Percentiles rank a stretch among this genome's conserved stretches.
phyloP scores from a whole-genome alignment of 2,329 filamentous ascomycete species.

The Ramichloridium luteum region DNA sequence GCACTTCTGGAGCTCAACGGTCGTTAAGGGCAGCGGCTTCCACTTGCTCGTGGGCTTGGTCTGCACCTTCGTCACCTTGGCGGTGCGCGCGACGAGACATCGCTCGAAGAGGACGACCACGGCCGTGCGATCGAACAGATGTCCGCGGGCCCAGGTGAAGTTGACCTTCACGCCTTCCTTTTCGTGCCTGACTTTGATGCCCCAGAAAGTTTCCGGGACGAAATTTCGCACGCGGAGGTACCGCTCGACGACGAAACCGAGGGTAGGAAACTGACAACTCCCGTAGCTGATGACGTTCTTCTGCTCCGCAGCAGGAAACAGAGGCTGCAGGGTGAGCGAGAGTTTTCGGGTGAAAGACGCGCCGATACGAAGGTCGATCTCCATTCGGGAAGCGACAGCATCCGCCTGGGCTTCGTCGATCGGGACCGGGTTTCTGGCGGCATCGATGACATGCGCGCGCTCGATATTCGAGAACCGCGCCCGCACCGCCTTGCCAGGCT shows the following conservation, averaged over 20 bases:
- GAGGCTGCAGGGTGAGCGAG: slow-evolving; percentile 60
- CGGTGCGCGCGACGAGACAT: slow-evolving; percentile 63
- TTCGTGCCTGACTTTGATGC: slow-evolving; percentile 69
- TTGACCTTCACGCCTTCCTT: slow-evolving; percentile 67
- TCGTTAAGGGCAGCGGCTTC: slow-evolving; percentile 86
- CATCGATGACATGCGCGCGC: slow-evolving; percentile 76
- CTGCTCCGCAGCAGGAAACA: slow-evolving; percentile 73
- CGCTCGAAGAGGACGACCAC: slow-evolving; percentile 75
- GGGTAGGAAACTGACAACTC: slow-evolving; percentile 91
- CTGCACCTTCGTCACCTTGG: slow-evolving; percentile 71
- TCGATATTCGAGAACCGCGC: slow-evolving; percentile 96
- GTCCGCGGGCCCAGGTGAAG: slow-evolving; percentile 71
- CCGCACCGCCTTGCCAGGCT: slow-evolving; percentile 55
- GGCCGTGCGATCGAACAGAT: slow-evolving; percentile 77
- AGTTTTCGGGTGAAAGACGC: slow-evolving; percentile 85
- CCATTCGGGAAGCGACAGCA: slow-evolving; percentile 78
- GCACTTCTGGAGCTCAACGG: slow-evolving; percentile 92
- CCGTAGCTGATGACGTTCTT: slow-evolving; percentile 27
- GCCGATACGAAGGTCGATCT: slow-evolving; percentile 84
- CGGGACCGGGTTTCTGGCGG: slow-evolving; percentile 62
- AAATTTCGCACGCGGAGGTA: slow-evolving; percentile 94
- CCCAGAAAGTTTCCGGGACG: slow-evolving; percentile 84
- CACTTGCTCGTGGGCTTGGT: slow-evolving; percentile 89
- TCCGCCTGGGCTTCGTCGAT: slow-evolving; percentile 78
- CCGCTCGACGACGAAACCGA: slow-evolving; percentile 92